A percentile compares a stretch with the other conserved stretches of the same genome.
Conservation (phyloP, 169 alveolate genomes). For the Plasmodium fragile region DNA sequence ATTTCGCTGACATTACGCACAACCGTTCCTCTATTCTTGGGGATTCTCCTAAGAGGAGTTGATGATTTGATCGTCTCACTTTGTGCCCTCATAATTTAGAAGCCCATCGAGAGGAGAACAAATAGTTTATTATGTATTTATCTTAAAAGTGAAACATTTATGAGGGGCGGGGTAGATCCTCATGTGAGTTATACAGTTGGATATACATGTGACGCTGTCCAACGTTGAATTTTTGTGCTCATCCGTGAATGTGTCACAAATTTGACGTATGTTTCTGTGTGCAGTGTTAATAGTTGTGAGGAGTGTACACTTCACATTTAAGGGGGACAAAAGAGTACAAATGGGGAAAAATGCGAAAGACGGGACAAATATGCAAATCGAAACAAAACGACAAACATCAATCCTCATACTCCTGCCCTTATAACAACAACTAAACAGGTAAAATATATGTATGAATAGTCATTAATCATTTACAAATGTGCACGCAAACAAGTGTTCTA, state of each 20-base stretch:
- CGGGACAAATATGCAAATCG: not conserved
- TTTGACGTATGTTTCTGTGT: not conserved
- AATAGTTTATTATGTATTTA: not conserved
- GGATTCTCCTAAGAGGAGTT: slow-evolving; percentile 74
- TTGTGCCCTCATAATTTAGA: slow-evolving; percentile 38
- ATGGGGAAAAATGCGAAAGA: not conserved
- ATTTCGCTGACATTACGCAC: slow-evolving; percentile 49
- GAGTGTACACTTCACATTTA: not conserved
- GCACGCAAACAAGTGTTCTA: not conserved
- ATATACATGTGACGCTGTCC: slow-evolving; percentile 5
- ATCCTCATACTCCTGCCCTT: not conserved
- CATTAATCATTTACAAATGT: slow-evolving; percentile 10
- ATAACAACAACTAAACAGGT: not conserved
- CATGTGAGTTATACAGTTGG: not conserved
- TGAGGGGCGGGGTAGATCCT: not conserved
- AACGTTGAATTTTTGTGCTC: not conserved
- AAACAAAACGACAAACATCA: slow-evolving; percentile 4
- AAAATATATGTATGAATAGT: not conserved
- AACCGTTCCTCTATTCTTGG: slow-evolving; percentile 74
- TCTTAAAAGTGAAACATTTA: slow-evolving; percentile 14
- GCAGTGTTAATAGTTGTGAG: not conserved
- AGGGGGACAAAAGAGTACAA: not conserved
- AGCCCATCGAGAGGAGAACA: not conserved
- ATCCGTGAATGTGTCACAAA: not conserved
- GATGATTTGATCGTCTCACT: slow-evolving; percentile 24